Conservation (phyloP, 495 filamentous ascomycete genomes). For the Hypoxylon perforatum region DNA sequence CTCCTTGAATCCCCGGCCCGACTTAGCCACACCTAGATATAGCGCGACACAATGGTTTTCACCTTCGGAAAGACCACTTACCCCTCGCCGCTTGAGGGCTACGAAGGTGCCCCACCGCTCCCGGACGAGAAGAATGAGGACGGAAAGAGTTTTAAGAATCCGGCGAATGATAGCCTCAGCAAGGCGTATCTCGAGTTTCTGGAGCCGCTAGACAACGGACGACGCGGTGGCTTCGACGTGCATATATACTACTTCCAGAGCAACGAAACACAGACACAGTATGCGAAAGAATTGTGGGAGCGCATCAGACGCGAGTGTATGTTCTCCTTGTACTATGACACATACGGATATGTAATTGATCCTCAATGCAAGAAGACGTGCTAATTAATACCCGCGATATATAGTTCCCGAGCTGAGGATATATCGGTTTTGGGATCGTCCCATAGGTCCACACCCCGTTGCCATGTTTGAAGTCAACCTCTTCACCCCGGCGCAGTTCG, state of each 20-base stretch:
- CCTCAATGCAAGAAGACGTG: background rate
- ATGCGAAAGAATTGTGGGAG: conserved; percentile 78
- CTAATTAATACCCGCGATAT: background rate
- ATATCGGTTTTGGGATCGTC: conserved; percentile 79
- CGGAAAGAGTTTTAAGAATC: conserved; percentile 74
- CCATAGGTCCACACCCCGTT: conserved; percentile 83
- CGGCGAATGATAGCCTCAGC: conserved; percentile 65
- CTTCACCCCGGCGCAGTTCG: conserved; percentile 86
- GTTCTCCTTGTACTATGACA: conserved; percentile 20
- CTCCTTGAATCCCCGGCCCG: too few species aligned
- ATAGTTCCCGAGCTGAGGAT: conserved; percentile 86
- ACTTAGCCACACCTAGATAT: too few species aligned
- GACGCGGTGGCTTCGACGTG: conserved; percentile 73
- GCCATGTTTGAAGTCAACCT: conserved; percentile 95
- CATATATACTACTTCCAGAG: conserved; percentile 84
- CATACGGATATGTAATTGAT: background rate
- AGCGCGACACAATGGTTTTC: conserved; percentile 37
- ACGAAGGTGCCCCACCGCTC: conserved; percentile 70
- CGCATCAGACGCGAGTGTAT: conserved; percentile 83
- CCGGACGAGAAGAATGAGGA: conserved; percentile 71
- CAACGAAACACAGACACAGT: conserved; percentile 69
- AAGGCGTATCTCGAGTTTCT: conserved; percentile 72
- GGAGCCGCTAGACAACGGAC: conserved; percentile 70
- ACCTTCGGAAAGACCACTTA: conserved; percentile 56
- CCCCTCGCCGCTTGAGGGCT: conserved; percentile 75